Conservation (phyloP, 2,329 filamentous ascomycete genomes). For the Teratosphaeriaceae sp. region DNA sequence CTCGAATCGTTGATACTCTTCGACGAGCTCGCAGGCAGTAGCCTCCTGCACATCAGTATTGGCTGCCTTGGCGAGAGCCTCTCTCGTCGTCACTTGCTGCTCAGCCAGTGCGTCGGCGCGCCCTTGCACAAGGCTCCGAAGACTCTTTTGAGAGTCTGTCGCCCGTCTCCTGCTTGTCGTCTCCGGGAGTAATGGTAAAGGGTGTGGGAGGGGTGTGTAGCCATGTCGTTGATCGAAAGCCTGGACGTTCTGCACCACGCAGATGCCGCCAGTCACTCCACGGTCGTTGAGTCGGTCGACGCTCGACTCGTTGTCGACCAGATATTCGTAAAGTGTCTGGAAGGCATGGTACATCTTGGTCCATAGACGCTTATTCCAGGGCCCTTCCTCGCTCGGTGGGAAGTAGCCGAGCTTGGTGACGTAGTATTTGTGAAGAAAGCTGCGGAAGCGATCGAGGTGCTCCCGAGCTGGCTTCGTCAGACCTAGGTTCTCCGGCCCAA, state of each 20-base stretch:
- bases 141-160: constrained; percentile 26
- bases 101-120: constrained; percentile 39
- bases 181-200: constrained; percentile 60
- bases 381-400: constrained; percentile 50
- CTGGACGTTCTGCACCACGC: constrained; percentile 60
- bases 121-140: constrained; percentile 31
- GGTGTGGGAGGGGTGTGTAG: constrained; percentile 55
- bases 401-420: constrained; percentile 63
- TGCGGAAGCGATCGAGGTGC: constrained; percentile 67
- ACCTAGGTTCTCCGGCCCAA: constrained; percentile 60
- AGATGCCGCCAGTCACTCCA: constrained; percentile 58
- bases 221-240: constrained; percentile 58
- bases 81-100: constrained; percentile 44
- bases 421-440: constrained; percentile 62
- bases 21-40: constrained; percentile 49
- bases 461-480: constrained; percentile 53
- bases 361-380: constrained; percentile 55
- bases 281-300: constrained; percentile 16
- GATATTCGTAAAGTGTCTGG: constrained; percentile 60
- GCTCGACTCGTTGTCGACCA: constrained; percentile 55
- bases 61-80: constrained; percentile 46
- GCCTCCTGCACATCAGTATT: constrained; percentile 35
- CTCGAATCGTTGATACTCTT: constrained; percentile 65
- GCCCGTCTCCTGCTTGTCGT: constrained; percentile 11
- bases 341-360: constrained; percentile 63